A percentile compares a stretch with the other conserved stretches of the same genome.
Conservation (phyloP, 1,139 yeast species). For the Hansenula lynferdii region DNA sequence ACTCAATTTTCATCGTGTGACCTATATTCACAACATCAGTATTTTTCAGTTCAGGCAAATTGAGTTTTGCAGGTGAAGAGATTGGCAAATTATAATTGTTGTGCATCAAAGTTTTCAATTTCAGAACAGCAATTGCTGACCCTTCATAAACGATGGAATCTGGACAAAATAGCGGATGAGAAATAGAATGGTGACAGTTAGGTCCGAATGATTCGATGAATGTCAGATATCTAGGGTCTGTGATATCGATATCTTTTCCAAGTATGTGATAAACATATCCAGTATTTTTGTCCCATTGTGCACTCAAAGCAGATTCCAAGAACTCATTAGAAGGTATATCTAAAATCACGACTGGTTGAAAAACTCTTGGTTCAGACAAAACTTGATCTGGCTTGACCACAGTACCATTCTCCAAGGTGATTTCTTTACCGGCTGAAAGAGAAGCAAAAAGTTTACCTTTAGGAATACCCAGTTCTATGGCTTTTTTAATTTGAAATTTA, state of each 20-base stretch:
- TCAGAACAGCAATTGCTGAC: conserved; percentile 48
- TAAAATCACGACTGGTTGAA: conserved; percentile 58
- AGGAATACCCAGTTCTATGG: conserved; percentile 64
- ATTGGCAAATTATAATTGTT: conserved; percentile 49
- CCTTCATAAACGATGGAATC: conserved; percentile 56
- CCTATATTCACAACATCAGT: conserved; percentile 19
- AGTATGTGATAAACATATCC: conserved; percentile 66
- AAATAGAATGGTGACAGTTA: conserved; percentile 55
- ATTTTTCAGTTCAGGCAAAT: conserved; percentile 14
- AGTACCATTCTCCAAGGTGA: conserved; percentile 56
- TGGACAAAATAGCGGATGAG: conserved; percentile 62
- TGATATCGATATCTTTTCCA: conserved; percentile 57
- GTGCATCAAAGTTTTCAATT: conserved; percentile 51
- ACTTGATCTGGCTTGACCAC: conserved; percentile 68
- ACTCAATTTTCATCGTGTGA: conserved; percentile 14
- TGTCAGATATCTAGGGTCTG: conserved; percentile 36
- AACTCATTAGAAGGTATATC: conserved; percentile 66
- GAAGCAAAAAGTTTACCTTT: conserved; percentile 55
- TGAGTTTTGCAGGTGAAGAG: conserved; percentile 14
- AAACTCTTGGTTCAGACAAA: conserved; percentile 53
- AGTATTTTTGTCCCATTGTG: conserved; percentile 15
- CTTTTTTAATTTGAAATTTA: conserved; percentile 62
- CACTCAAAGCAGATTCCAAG: conserved; percentile 35
- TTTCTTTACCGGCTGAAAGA: conserved; percentile 56
- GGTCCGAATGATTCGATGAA: conserved; percentile 46